Evolutionary conservation across 306 rosid species (phyloP).

Genomic region (Malus asiatica): DNA sequence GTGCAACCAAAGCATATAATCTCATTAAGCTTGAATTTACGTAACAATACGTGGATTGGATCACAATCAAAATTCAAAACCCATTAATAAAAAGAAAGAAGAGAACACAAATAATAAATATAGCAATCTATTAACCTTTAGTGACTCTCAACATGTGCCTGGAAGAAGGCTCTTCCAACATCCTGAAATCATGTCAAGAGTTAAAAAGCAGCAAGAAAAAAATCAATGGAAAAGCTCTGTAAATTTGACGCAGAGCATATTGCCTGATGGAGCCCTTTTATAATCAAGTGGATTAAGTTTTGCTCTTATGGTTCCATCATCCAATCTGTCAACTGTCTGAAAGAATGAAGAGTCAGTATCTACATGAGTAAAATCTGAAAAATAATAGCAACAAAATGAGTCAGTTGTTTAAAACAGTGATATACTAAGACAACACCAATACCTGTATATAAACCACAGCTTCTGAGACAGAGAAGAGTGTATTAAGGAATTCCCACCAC

Average conservation of each 20-base stretch:
- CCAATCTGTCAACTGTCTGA: slow-evolving; percentile 97
- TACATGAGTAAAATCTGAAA: background rate
- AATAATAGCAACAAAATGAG: background rate
- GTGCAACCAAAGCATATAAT: too few relatives aligned
- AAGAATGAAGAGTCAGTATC: slow-evolving; percentile 11
- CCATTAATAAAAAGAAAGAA: too few relatives aligned
- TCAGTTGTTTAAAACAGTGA: background rate
- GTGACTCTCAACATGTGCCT: slow-evolving; percentile 98
- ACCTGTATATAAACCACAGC: slow-evolving; percentile 99
- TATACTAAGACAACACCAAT: background rate
- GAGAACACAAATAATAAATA: background rate
- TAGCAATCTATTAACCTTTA: slow-evolving; percentile 48
- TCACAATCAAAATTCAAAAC: too few relatives aligned
- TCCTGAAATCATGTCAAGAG: slow-evolving; percentile 12
- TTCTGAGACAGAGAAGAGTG: slow-evolving; percentile 93
- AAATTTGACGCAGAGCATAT: slow-evolving; percentile 1
- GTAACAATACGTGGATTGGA: too few relatives aligned
- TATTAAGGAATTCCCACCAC: slow-evolving; percentile 92
- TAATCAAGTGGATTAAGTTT: slow-evolving; percentile 76
- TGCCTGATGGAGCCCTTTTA: slow-evolving; percentile 85
- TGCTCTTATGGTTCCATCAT: slow-evolving; percentile 54
- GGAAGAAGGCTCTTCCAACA: background rate
- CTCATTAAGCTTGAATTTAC: too few relatives aligned
- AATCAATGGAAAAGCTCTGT: slow-evolving; percentile 3
- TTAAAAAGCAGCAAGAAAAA: slow-evolving; percentile 22